phyloP scores from a whole-genome alignment of 2,329 filamentous ascomycete species.

The Blastomyces percursus region DNA sequence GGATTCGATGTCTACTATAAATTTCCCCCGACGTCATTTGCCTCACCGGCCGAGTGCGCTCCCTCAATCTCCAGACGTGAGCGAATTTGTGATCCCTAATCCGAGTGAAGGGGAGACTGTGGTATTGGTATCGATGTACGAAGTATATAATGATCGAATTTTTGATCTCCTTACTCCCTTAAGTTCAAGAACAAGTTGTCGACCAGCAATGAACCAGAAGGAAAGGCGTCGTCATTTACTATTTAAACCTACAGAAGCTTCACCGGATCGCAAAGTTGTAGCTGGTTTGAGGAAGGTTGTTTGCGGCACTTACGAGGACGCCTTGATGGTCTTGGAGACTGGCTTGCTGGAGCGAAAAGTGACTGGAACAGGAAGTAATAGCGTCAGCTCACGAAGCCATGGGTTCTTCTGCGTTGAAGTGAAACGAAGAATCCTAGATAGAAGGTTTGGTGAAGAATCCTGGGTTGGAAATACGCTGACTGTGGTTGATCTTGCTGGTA shows the following conservation, averaged over 20 bases:
- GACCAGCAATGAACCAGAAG: constrained; percentile 38
- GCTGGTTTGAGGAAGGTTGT: constrained; percentile 84
- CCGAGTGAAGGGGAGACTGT: constrained; percentile 69
- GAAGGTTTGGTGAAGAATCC: constrained; percentile 42
- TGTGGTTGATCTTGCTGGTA: constrained; percentile 80
- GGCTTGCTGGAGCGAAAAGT: constrained; percentile 79
- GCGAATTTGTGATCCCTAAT: constrained; percentile 54
- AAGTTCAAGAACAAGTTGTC: constrained; percentile 28
- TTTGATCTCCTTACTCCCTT: constrained; percentile 69
- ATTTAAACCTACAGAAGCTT: constrained; percentile 84
- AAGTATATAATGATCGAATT: constrained; percentile 97
- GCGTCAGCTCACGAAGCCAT: constrained; percentile 81
- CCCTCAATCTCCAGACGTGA: constrained; percentile 64
- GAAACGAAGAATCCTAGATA: constrained; percentile 57
- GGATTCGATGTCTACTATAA: constrained; percentile 48
- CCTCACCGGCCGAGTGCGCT: constrained; percentile 59
- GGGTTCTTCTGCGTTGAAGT: constrained; percentile 95
- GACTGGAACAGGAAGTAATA: constrained; percentile 85
- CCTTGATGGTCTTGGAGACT: constrained; percentile 79
- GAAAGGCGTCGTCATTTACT: constrained; percentile 71
- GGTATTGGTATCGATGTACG: constrained; percentile 92
- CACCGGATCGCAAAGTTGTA: constrained; percentile 86
- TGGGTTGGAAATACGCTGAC: constrained; percentile 75
- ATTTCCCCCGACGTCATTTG: constrained; percentile 46
- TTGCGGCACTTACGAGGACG: constrained; percentile 70